These are phyloP conservation scores for Trichosporon ovoides DNA, from an alignment of 1,284 basidiomycete genomes.

Conservation along the genomic window DNA sequence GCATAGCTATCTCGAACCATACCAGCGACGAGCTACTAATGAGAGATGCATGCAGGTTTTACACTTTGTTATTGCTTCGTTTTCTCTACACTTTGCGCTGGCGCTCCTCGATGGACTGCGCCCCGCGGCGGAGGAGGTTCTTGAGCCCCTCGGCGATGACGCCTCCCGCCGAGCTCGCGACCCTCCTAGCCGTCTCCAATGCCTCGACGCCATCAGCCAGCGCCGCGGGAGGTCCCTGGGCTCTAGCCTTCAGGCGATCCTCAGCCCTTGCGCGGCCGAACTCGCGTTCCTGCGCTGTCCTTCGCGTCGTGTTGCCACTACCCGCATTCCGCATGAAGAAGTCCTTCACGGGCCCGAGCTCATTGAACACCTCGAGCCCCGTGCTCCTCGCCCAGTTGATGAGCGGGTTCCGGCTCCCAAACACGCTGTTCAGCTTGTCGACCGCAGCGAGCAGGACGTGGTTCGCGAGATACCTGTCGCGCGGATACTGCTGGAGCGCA, in stretches of 20 bases:
- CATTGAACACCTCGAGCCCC: conserved; percentile 85
- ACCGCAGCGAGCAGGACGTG: conserved; percentile 74
- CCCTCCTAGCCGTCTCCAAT: neutral
- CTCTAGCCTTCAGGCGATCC: conserved; percentile 11
- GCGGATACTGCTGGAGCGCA: conserved; percentile 67
- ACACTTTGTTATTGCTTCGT: neutral
- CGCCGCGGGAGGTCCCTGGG: conserved; percentile 11
- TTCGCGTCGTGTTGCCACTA: neutral
- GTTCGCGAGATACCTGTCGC: conserved; percentile 75
- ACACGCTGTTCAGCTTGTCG: conserved; percentile 84
- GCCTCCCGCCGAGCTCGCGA: conserved; percentile 16
- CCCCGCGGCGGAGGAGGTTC: conserved; percentile 25
- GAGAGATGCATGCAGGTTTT: neutral
- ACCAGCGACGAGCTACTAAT: neutral
- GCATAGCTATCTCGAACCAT: neutral
- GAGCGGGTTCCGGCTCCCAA: conserved; percentile 61
- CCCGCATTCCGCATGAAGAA: conserved; percentile 79
- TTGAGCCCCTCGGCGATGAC: conserved; percentile 31
- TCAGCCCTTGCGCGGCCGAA: conserved; percentile 24
- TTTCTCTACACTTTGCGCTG: neutral
- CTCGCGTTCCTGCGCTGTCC: conserved; percentile 10
- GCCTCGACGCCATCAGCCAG: conserved; percentile 16
- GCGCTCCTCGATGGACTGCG: conserved; percentile 16
- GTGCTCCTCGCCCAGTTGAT: conserved; percentile 79
- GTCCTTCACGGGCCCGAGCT: conserved; percentile 72